These are phyloP conservation scores for Plantago ovata DNA, from an alignment of 257 asterid genomes.

Conservation along the genomic window DNA sequence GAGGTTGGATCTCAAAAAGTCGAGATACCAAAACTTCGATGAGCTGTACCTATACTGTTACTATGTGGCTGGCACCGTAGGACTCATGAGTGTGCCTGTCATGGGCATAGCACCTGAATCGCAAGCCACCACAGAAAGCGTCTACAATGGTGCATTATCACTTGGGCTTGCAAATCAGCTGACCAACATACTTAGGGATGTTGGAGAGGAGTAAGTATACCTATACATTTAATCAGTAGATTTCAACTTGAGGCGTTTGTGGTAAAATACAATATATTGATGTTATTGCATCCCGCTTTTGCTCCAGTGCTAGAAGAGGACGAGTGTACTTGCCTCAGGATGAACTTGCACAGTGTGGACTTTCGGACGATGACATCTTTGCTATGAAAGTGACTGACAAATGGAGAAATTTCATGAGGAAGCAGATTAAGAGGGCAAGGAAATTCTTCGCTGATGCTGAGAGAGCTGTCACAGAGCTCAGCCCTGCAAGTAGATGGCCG, in stretches of 20 bases:
- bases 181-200: constrained; percentile 94
- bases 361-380: constrained; percentile 82
- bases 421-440: constrained; percentile 87
- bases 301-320: constrained; percentile 83
- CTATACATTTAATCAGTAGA: neutral
- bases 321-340: constrained; percentile 93
- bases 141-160: constrained; percentile 77
- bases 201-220: constrained; percentile 92
- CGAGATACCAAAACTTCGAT: constrained; percentile 83
- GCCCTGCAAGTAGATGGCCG: constrained; percentile 96
- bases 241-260: neutral
- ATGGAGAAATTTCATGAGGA: constrained; percentile 91
- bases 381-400: constrained; percentile 84
- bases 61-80: constrained; percentile 97
- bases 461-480: constrained; percentile 74
- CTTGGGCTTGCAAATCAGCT: constrained; percentile 91
- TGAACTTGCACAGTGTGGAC: constrained; percentile 87
- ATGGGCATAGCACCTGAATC: constrained; percentile 98
- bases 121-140: constrained; percentile 78
- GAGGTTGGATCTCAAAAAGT: constrained; percentile 88
- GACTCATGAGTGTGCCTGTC: constrained; percentile 97
- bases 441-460: constrained; percentile 90
- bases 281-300: constrained; percentile 10
- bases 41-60: constrained; percentile 90
- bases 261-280: neutral